Conservation (phyloP, 148 eudicot species). For the Cornus florida region DNA sequence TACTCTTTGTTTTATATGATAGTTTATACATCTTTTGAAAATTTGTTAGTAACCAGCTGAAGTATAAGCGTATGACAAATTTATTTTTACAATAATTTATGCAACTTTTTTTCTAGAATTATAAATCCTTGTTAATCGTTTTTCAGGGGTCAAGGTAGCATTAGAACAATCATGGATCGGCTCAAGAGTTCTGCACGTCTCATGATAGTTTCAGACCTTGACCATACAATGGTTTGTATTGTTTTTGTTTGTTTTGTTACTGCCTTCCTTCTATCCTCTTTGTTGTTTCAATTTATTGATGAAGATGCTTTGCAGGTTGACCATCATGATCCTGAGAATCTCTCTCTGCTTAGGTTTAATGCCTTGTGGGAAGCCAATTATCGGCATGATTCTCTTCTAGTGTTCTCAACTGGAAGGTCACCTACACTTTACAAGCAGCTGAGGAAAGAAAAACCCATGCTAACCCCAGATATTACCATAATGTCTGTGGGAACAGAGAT, state of each 20-base stretch:
- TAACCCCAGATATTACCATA: slow-evolving; percentile 73
- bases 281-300: slow-evolving; percentile 11
- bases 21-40: background rate
- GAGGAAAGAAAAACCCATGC: slow-evolving; percentile 70
- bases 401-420: slow-evolving; percentile 73
- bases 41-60: background rate
- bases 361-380: slow-evolving; percentile 70
- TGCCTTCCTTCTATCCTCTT: background rate
- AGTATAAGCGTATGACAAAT: background rate
- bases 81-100: background rate
- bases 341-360: slow-evolving; percentile 64
- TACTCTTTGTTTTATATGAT: background rate
- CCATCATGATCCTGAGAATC: slow-evolving; percentile 68
- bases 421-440: slow-evolving; percentile 61
- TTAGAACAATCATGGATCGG: slow-evolving; percentile 44
- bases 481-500: slow-evolving; percentile 84
- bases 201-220: slow-evolving; percentile 78
- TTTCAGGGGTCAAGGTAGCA: slow-evolving; percentile 15
- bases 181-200: slow-evolving; percentile 49
- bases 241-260: background rate
- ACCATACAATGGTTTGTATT: slow-evolving; percentile 66
- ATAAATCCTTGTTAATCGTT: background rate
- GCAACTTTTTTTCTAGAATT: background rate
- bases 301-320: slow-evolving; percentile 47
- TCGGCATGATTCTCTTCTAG: slow-evolving; percentile 68